Evolutionary conservation across 2,329 filamentous ascomycete species (phyloP), one percentile per base, ranked within the genome.

Genomic region (Cladophialophora exuberans): DNA sequence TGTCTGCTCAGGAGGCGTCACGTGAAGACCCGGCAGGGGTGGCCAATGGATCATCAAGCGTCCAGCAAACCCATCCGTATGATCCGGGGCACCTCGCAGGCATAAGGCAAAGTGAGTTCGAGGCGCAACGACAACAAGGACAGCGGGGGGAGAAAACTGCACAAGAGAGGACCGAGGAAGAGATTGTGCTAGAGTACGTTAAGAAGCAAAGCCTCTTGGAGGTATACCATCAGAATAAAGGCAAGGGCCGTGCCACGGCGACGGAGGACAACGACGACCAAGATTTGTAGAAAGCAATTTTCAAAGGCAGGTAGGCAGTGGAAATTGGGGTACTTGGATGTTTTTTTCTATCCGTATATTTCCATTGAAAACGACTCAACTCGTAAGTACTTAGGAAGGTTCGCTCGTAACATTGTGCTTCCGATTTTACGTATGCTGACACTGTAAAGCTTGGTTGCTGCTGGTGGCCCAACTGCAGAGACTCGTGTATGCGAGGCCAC

Each of bases 141-240:
- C 67, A 62, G 31, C 48, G 25, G 30, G 36, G 25, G 15, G 48
- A 58, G 39, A 13, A 52, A 45, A 46, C 57, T 52, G n/a, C 66
- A 67, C 62, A 64, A 68, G 1, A 62, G 46, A 76, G 71, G 64
- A 81, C 77, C 0, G 87, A 90, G 65, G 87, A 91, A 66, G 82
- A 89, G 52, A 83, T 87, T 52, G 81, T 90, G 6, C 70, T 91
- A 67, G 86, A 89, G 64, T 90, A 88, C 68, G 79, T 89, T 31
- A 87, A 86, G 76, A 48, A 48, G 44, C 30, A 52, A 28, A 52
- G 28, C 36, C 48, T 52, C 5, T 43, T 52, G 48, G 48, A 52
- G 23, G 23, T 23, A 26, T 28, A 35, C 17, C 48, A 52, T 51
- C 48, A 17, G 17, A 33, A 43, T 9, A 53, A 48, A 43, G 50